Evolutionary conservation across 176 grass and related monocot species (phyloP).

Genomic region (Coix lacrymajobi): DNA sequence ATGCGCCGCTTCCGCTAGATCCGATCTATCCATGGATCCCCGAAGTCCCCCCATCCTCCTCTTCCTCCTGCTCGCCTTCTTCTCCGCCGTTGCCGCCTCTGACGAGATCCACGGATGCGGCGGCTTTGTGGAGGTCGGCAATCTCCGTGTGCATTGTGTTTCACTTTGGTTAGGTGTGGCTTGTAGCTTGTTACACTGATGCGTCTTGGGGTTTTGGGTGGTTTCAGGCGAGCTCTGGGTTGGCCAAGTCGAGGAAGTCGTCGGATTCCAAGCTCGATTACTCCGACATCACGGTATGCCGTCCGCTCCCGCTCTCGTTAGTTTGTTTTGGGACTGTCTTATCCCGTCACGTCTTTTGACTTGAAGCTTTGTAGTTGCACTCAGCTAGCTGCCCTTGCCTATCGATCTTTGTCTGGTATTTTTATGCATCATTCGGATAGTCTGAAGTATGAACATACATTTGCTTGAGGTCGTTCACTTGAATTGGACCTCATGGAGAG

Average conservation of each 20-base stretch:
- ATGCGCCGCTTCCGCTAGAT: conserved; percentile 30
- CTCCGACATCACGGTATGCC: conserved; percentile 75
- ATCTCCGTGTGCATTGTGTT: neutral
- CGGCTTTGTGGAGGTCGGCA: conserved; percentile 75
- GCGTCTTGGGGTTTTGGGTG: conserved; percentile 16
- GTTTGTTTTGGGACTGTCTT: neutral
- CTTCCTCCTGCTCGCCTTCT: neutral
- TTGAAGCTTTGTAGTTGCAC: neutral
- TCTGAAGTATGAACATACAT: neutral
- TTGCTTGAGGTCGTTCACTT: conserved; percentile 12
- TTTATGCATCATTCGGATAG: neutral
- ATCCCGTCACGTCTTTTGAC: neutral
- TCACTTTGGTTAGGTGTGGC: neutral
- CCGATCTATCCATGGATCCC: conserved; percentile 45
- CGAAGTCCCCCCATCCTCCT: conserved; percentile 7
- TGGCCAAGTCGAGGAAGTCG: conserved; percentile 65
- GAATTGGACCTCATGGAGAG: neutral
- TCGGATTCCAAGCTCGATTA: conserved; percentile 85
- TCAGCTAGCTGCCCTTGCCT: neutral
- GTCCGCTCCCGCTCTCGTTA: neutral
- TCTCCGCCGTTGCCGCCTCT: conserved; percentile 15
- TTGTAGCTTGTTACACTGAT: conserved; percentile 13
- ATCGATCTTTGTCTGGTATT: neutral
- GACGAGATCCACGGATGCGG: conserved; percentile 92
- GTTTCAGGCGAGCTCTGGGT: conserved; percentile 68